Conservation (phyloP, 106 monocot species). For the Agapanthus africanus region DNA sequence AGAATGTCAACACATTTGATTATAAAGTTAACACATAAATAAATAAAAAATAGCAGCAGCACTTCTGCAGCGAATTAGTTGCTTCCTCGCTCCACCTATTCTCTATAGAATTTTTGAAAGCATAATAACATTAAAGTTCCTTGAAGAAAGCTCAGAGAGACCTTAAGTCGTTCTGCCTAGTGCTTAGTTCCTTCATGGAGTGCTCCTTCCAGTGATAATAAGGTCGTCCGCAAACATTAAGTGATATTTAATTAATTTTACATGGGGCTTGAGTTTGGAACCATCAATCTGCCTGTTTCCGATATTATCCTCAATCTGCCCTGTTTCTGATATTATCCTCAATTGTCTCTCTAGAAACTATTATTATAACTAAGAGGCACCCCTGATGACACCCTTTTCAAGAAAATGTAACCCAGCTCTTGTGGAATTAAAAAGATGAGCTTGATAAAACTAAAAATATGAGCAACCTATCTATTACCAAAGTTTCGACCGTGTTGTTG, state of each 20-base stretch:
- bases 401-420: not conserved
- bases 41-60: conserved; percentile 1
- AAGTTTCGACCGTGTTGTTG: not conserved
- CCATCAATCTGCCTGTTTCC: too few species aligned
- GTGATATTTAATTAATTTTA: too few species aligned
- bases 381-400: not conserved
- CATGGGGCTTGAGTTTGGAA: too few species aligned
- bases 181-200: too few species aligned
- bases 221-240: too few species aligned
- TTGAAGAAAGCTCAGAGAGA: too few species aligned
- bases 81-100: not conserved
- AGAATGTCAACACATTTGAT: conserved; percentile 4
- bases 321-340: too few species aligned
- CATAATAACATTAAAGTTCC: not conserved
- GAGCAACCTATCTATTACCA: not conserved
- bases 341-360: not conserved
- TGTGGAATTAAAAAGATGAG: not conserved
- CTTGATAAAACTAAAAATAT: too few species aligned
- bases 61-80: not conserved
- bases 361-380: not conserved
- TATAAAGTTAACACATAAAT: not conserved
- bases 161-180: too few species aligned
- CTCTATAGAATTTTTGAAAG: not conserved
- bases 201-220: too few species aligned
- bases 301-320: too few species aligned